Evolutionary conservation across 2,329 filamentous ascomycete genomes (phyloP), one percentile per base, ranked within the genome.

Genomic region (Apiospora rasikravindrae): DNA sequence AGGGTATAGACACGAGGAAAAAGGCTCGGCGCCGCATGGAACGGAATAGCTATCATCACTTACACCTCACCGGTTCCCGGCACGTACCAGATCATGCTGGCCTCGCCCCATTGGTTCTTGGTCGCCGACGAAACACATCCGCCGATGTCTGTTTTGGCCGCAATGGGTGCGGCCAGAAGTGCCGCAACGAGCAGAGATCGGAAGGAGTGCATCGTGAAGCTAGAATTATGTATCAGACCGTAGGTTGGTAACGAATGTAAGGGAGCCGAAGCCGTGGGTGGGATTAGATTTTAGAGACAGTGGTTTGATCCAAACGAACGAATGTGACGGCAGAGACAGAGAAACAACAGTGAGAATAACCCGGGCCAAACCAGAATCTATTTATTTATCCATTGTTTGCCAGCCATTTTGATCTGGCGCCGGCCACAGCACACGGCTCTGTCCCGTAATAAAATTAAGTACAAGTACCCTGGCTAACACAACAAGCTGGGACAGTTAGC

Each of bases 51-150:
- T 26, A 33, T 14, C 6, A 33, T 26, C 29, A 45, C 66, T 68
- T 68, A 68, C 78, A 92, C 84, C 83, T 92, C 90, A 78, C 90
- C 89, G 24, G 87, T 89, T 75, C 82, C 89, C 1, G 90, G 90
- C 70, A 91, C 87, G 80, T 89, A 92, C 84, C 85, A 92, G 77
- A 90, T 80, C 67, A 86, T 73, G 71, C 84, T 87, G 61, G 84
- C 84, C 67, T 81, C 81, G 75, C 81, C 82, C 74, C 80, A 81
- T 71, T 70, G 71, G 71, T 79, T 74, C 69, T 83, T 78, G 4
- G 79, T 81, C 70, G 76, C 71, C 47, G 78, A 81, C 3, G 81
- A 83, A 14, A 83, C 83, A 81, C 87, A 88, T 77, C 86, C 87
- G 0, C 47, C 70, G 53, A 86, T 76, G 75, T 87, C 84, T 45